Conservation (phyloP, 1,284 basidiomycete species). For the Pascua sp. region DNA sequence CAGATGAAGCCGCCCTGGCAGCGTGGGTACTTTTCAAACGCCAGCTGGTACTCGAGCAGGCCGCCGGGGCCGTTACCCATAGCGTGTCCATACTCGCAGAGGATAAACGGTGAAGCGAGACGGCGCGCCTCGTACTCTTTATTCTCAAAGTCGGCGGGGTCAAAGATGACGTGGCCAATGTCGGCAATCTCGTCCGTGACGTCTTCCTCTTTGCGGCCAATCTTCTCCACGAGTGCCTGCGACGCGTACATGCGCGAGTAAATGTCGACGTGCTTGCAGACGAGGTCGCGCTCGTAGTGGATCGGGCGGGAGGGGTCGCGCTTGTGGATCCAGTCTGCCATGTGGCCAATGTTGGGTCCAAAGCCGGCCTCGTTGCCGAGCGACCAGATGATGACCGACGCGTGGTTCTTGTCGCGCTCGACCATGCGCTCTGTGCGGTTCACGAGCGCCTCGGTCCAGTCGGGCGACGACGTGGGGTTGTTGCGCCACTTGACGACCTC, state of each 20-base stretch:
- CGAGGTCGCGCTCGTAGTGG: constrained; percentile 28
- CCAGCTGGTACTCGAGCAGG: constrained; percentile 20
- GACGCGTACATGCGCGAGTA: constrained; percentile 24
- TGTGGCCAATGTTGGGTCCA: constrained; percentile 24
- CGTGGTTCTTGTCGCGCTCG: constrained; percentile 32
- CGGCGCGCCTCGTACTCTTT: constrained; percentile 4
- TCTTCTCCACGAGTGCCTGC: constrained; percentile 17
- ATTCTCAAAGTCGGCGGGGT: too few species aligned
- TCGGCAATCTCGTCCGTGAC: constrained; percentile 16
- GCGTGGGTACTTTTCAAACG: constrained; percentile 26
- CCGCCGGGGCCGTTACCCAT: constrained; percentile 33
- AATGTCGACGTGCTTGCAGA: constrained; percentile 20
- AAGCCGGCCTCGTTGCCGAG: constrained; percentile 28
- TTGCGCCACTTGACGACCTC: constrained; percentile 13
- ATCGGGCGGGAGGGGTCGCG: constrained; percentile 23
- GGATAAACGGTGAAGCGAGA: constrained; percentile 20
- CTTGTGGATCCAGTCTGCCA: constrained; percentile 19
- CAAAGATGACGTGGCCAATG: constrained; percentile 10
- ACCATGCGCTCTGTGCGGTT: constrained; percentile 19
- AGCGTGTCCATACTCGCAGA: constrained; percentile 27
- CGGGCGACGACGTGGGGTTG: constrained; percentile 17
- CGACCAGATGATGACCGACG: constrained; percentile 27
- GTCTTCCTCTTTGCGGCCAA: constrained; percentile 12
- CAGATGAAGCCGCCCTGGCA: constrained; percentile 26
- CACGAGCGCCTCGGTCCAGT: constrained; percentile 19